Evolutionary conservation across 208 protist genomes (phyloP).

Genomic region (Crithidia acanthocephali): DNA sequence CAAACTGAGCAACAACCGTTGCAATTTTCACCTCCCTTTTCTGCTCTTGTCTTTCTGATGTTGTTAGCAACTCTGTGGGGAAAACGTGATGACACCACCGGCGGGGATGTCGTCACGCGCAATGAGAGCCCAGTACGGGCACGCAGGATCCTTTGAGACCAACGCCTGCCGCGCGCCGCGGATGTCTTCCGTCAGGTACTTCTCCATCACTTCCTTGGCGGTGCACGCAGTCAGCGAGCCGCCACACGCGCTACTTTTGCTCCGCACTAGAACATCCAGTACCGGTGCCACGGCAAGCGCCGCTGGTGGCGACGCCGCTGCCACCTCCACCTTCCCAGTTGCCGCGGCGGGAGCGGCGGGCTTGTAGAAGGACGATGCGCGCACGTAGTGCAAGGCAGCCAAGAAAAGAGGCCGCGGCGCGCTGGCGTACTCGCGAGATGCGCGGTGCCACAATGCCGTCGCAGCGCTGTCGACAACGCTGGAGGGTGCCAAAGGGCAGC

Average conservation of each 20-base stretch:
- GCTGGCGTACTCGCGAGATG: constrained; percentile 27
- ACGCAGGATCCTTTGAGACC: constrained; percentile 20
- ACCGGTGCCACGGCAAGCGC: constrained; percentile 18
- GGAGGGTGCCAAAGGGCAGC: not conserved
- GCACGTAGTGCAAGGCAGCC: constrained; percentile 36
- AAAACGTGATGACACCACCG: constrained; percentile 3
- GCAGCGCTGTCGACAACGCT: not conserved
- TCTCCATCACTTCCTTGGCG: constrained; percentile 24
- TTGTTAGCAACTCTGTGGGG: constrained; percentile 1
- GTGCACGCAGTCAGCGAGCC: constrained; percentile 8
- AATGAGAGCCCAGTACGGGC: constrained; percentile 28
- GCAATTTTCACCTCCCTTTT: not conserved
- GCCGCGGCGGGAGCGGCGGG: not conserved
- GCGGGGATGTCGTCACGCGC: constrained; percentile 15
- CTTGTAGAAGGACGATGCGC: constrained; percentile 23
- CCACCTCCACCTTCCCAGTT: not conserved
- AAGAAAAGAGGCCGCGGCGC: constrained; percentile 29
- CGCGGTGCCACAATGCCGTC: constrained; percentile 17
- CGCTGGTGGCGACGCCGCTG: not conserved
- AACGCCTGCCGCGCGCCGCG: constrained; percentile 34
- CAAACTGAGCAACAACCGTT: too few relatives aligned
- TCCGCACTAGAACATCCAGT: constrained; percentile 21
- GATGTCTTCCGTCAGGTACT: constrained; percentile 23
- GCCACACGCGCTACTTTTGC: not conserved
- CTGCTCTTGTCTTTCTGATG: not conserved